These are phyloP conservation scores for Astrothelium subdiscretum DNA, from an alignment of 495 filamentous ascomycete species.

Conservation along the genomic window DNA sequence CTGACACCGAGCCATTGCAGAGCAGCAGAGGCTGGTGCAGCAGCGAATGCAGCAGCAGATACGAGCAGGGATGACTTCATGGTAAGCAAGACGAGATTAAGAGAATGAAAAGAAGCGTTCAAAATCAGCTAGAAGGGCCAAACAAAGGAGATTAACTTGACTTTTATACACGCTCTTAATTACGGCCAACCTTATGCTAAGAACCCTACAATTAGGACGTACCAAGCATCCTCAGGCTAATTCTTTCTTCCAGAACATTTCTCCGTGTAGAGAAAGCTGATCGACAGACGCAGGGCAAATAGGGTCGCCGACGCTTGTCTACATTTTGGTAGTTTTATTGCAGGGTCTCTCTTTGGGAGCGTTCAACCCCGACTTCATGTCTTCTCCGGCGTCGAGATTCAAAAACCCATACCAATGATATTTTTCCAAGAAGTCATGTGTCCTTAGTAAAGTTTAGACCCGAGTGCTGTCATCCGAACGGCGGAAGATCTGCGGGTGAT, in stretches of 20 bases:
- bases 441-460: neutral
- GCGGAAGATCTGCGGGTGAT: neutral
- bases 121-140: neutral
- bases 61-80: neutral
- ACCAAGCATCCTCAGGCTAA: neutral
- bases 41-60: neutral
- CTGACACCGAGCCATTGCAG: conserved; percentile 11
- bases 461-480: neutral
- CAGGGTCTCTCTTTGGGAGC: neutral
- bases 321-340: neutral
- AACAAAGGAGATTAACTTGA: neutral
- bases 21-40: neutral
- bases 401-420: neutral
- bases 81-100: neutral
- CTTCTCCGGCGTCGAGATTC: neutral
- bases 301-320: neutral
- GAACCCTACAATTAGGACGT: neutral
- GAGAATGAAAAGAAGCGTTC: neutral
- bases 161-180: neutral
- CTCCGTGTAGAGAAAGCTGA: neutral
- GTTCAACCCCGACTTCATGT: neutral
- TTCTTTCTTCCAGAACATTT: neutral
- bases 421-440: neutral
- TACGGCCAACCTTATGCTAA: neutral
- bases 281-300: neutral